Percentiles rank a stretch among this genome's conserved stretches.
These are phyloP conservation scores for Ophiosphaerella korrae DNA, from an alignment of 2,329 filamentous ascomycete species.

Conservation along the genomic window DNA sequence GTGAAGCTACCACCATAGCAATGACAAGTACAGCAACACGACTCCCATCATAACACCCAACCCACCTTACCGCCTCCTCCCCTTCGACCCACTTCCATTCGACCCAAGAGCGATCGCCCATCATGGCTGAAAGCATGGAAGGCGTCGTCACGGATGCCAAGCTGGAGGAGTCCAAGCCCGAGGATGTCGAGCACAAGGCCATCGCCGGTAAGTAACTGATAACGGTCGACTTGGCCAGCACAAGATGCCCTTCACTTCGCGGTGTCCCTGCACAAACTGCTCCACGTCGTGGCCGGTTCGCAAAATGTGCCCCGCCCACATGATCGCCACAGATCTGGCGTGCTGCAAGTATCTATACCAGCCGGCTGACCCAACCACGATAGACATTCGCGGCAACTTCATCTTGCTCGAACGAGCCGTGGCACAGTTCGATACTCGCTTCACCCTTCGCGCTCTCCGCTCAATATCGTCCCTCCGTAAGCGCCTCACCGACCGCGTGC, in stretches of 20 bases:
- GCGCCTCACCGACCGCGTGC: constrained; percentile 79
- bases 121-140: constrained; percentile 59
- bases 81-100: constrained; percentile 3
- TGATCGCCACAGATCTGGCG: constrained; percentile 36
- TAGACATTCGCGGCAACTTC: constrained; percentile 96
- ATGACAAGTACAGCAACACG: constrained; percentile 24
- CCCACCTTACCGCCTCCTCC: constrained; percentile 15
- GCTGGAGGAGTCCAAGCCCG: constrained; percentile 47
- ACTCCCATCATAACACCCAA: constrained; percentile 6
- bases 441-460: constrained; percentile 89
- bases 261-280: constrained; percentile 30
- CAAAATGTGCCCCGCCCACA: constrained; percentile 37
- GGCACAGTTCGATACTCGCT: constrained; percentile 89
- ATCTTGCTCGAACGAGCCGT: constrained; percentile 90
- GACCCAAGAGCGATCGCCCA: constrained; percentile 22
- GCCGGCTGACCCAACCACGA: constrained; percentile 36
- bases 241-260: constrained; percentile 27
- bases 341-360: constrained; percentile 35
- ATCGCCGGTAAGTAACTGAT: constrained; percentile 42
- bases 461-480: constrained; percentile 97
- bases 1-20: constrained; percentile 24
- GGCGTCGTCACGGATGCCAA: constrained; percentile 47
- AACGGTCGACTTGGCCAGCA: constrained; percentile 1
- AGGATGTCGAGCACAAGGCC: constrained; percentile 49
- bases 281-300: constrained; percentile 20